phyloP scores from a whole-genome alignment of 345 rosid species.

The Gossypium australe region DNA sequence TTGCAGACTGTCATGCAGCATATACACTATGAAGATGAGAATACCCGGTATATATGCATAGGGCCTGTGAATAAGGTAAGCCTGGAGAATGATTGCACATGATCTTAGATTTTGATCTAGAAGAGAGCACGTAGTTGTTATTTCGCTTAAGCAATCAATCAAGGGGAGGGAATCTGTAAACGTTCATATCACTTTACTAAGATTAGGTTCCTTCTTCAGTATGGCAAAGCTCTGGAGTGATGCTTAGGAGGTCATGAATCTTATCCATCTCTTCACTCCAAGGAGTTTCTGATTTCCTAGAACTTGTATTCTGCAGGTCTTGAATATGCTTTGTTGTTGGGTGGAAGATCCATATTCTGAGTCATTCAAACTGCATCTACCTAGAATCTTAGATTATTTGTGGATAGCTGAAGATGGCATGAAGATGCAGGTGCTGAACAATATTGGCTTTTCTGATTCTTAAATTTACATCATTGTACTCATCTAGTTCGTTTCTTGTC shows the following conservation, averaged over 20 bases:
- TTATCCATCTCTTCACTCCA: not conserved
- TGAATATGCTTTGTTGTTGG: constrained; percentile 71
- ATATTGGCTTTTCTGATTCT: not conserved
- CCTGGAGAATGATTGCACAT: constrained; percentile 12
- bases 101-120: not conserved
- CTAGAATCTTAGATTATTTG: constrained; percentile 54
- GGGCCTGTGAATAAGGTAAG: constrained; percentile 70
- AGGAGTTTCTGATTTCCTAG: constrained; percentile 6
- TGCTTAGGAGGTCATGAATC: constrained; percentile 1
- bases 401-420: constrained; percentile 86
- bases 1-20: constrained; percentile 43
- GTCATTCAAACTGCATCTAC: constrained; percentile 57
- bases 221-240: constrained; percentile 10
- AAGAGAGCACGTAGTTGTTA: not conserved
- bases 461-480: not conserved
- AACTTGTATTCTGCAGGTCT: constrained; percentile 31
- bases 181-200: not conserved
- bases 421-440: constrained; percentile 66
- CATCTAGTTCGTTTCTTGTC: not conserved
- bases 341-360: constrained; percentile 72
- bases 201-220: not conserved
- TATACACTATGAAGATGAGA: constrained; percentile 73
- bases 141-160: not conserved
- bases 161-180: not conserved
- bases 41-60: constrained; percentile 59